These are phyloP conservation scores for Tympanopsis confertula DNA, from an alignment of 2,329 filamentous ascomycete species.

Conservation along the genomic window DNA sequence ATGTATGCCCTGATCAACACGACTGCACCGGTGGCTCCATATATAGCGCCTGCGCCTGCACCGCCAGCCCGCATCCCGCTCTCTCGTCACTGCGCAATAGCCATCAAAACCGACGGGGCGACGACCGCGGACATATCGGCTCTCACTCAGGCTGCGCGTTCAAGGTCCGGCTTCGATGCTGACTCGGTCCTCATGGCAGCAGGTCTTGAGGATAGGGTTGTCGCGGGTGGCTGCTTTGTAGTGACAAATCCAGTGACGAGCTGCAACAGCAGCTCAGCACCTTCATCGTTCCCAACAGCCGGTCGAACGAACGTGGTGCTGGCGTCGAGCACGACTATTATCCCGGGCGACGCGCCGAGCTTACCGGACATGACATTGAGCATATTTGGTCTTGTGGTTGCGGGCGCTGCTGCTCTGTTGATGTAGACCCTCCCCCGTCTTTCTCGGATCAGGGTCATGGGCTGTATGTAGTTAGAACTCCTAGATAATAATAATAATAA, in stretches of 20 bases:
- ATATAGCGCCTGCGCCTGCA: conserved; percentile 12
- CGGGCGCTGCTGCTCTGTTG: too few relatives aligned
- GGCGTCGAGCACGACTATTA: too few relatives aligned
- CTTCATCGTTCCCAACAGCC: too few relatives aligned
- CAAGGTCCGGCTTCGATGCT: neutral
- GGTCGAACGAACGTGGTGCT: too few relatives aligned
- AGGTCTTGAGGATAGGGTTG: neutral
- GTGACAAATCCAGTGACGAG: neutral
- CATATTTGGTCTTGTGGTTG: too few relatives aligned
- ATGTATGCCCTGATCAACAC: conserved; percentile 9
- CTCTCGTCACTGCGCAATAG: conserved; percentile 5
- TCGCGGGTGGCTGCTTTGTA: neutral
- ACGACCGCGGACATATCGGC: neutral
- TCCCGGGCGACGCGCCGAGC: too few relatives aligned
- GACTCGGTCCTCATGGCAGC: neutral
- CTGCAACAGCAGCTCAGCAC: too few relatives aligned
- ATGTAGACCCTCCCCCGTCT: too few relatives aligned
- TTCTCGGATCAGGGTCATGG: too few relatives aligned
- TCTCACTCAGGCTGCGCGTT: neutral
- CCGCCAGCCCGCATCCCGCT: conserved; percentile 15
- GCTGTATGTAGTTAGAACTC: too few relatives aligned
- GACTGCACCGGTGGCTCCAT: conserved; percentile 8
- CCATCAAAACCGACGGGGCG: neutral
- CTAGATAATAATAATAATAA: too few relatives aligned
- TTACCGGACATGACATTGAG: too few relatives aligned